These are phyloP conservation scores for Mortierella sp. DNA, from an alignment of 371 early-diverging fungal species.

Conservation along the genomic window DNA sequence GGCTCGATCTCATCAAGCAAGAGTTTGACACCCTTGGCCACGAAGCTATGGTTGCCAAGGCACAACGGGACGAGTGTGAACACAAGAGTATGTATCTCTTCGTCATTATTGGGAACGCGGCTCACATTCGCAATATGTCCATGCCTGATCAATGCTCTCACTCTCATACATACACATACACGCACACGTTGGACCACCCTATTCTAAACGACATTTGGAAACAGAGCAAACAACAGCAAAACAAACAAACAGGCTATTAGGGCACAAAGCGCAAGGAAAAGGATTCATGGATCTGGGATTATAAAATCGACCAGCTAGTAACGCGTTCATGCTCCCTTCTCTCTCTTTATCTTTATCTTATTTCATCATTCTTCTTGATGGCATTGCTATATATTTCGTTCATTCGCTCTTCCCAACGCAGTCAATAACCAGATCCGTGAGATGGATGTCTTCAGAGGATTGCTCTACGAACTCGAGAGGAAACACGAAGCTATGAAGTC, in stretches of 20 bases:
- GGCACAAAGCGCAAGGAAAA: not conserved
- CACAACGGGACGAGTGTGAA: conserved; percentile 90
- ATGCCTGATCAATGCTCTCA: conserved; percentile 11
- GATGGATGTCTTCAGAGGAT: conserved; percentile 55
- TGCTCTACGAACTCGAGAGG: conserved; percentile 55
- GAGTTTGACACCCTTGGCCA: conserved; percentile 88
- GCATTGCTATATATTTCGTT: not conserved
- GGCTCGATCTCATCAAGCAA: conserved; percentile 84
- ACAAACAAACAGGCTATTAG: not conserved
- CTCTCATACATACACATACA: not conserved
- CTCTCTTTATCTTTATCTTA: not conserved
- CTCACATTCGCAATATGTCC: conserved; percentile 5
- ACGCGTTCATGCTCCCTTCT: not conserved
- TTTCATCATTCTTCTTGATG: not conserved
- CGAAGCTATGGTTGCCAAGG: conserved; percentile 79
- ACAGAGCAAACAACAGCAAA: not conserved
- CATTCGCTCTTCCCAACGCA: conserved; percentile 15
- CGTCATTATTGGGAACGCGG: conserved; percentile 5
- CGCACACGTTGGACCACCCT: not conserved
- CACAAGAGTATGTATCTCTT: conserved; percentile 79
- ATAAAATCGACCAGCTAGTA: not conserved
- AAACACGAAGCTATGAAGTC: conserved; percentile 57
- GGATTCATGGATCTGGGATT: not conserved
- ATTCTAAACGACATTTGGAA: not conserved
- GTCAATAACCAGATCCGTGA: conserved; percentile 55